phyloP scores from a whole-genome alignment of 2,329 filamentous ascomycete genomes.

The Ceratocystis smalleyi region DNA sequence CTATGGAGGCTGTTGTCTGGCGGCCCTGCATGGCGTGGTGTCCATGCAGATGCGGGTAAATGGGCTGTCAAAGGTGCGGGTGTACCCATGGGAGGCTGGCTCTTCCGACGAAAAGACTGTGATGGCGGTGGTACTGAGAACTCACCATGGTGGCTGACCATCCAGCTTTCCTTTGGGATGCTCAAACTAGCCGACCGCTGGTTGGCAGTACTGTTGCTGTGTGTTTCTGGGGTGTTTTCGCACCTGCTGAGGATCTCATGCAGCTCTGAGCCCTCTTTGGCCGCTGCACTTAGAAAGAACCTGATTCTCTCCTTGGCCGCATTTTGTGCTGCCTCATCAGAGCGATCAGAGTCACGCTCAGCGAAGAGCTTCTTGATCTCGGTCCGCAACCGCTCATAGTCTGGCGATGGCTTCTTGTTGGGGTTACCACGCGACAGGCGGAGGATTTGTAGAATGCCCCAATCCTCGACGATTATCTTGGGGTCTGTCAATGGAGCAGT shows the following conservation, averaged over 20 bases:
- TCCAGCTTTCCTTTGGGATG: neutral
- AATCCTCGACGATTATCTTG: conserved; percentile 23
- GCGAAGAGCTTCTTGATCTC: conserved; percentile 25
- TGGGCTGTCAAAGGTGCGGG: neutral
- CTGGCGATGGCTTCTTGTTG: conserved; percentile 15
- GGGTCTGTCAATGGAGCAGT: conserved; percentile 21
- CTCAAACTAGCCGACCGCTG: neutral
- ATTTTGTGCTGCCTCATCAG: conserved; percentile 17
- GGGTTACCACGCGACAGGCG: conserved; percentile 20
- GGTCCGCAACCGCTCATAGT: conserved; percentile 22
- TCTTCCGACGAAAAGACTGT: neutral
- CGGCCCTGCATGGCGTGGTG: neutral
- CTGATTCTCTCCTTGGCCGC: conserved; percentile 20
- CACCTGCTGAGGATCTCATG: conserved; percentile 12
- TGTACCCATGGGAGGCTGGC: neutral
- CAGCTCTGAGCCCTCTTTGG: conserved; percentile 19
- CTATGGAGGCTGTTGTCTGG: neutral
- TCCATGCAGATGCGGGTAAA: neutral
- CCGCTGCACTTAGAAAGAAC: conserved; percentile 21
- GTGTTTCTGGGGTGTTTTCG: neutral
- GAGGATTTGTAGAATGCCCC: conserved; percentile 22
- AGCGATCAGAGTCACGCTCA: conserved; percentile 23
- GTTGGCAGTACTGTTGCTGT: neutral
- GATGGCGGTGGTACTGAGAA: neutral
- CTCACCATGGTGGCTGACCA: neutral